phyloP scores from a whole-genome alignment of 1,284 basidiomycete genomes.

The Wolfiporia cocos region DNA sequence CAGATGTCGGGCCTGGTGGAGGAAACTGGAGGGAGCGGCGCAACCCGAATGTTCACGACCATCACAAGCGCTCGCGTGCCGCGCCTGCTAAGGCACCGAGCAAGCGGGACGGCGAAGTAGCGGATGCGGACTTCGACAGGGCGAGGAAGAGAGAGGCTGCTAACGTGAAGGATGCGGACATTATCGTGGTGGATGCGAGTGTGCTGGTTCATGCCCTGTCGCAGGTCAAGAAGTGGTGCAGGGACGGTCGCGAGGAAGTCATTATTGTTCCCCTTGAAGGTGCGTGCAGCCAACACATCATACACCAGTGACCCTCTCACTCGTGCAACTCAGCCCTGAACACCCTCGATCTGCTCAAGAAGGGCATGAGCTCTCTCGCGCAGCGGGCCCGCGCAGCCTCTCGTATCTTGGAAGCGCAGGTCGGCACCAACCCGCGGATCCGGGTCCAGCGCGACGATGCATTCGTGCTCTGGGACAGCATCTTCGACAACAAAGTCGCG shows the following conservation, averaged over 20 bases:
- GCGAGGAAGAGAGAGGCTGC: constrained; percentile 26
- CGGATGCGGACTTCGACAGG: constrained; percentile 9
- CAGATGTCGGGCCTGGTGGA: constrained; percentile 36
- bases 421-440: constrained; percentile 72
- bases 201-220: constrained; percentile 81
- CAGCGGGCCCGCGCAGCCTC: constrained; percentile 79
- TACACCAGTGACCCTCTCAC: too few species aligned
- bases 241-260: constrained; percentile 60
- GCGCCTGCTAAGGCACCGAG: constrained; percentile 11
- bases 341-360: constrained; percentile 92
- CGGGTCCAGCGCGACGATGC: constrained; percentile 74
- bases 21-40: constrained; percentile 53
- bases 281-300: constrained; percentile 39
- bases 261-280: constrained; percentile 86
- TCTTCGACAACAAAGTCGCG: constrained; percentile 38
- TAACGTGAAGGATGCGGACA: constrained; percentile 56
- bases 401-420: constrained; percentile 76
- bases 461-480: constrained; percentile 72
- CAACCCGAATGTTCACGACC: constrained; percentile 13
- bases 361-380: constrained; percentile 73
- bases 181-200: constrained; percentile 81
- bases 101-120: constrained; percentile 20
- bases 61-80: constrained; percentile 8
- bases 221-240: constrained; percentile 79
- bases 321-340: constrained; percentile 88